phyloP scores from a whole-genome alignment of 805 yeast species.

The Candida coquimbonensis region DNA sequence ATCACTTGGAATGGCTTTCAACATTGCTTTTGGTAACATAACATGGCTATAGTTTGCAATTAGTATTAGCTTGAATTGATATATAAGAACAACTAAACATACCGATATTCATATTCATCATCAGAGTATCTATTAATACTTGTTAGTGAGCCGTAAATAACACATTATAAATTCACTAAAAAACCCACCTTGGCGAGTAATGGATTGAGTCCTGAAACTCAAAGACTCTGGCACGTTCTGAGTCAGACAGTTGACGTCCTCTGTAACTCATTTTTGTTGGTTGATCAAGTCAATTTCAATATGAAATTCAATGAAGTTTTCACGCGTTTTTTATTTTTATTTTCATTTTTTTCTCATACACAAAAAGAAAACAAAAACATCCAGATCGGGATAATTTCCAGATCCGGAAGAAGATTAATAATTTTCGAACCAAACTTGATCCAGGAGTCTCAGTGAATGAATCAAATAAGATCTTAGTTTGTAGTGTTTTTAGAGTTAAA shows the following conservation, averaged over 20 bases:
- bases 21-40: conserved; percentile 92
- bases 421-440: not conserved
- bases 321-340: conserved; percentile 1
- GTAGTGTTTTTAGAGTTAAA: too few relatives aligned
- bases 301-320: not conserved
- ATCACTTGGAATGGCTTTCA: conserved; percentile 88
- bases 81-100: conserved; percentile 9
- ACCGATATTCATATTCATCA: conserved; percentile 79
- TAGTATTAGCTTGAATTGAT: not conserved
- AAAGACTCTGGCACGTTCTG: conserved; percentile 78
- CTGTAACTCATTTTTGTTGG: conserved; percentile 25
- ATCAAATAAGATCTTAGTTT: too few relatives aligned
- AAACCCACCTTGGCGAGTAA: conserved; percentile 65
- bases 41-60: conserved; percentile 56
- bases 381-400: not conserved
- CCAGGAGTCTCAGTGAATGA: too few relatives aligned
- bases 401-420: not conserved
- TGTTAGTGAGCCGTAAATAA: conserved; percentile 6
- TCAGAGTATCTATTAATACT: conserved; percentile 61
- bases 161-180: not conserved
- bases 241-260: conserved; percentile 71
- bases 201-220: conserved; percentile 93
- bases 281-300: not conserved
- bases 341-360: too few relatives aligned
- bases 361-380: not conserved